Evolutionary conservation across 129 eudicot genomes (phyloP), one percentile per base, ranked within the genome.

Genomic region (Kitagawia praeruptora): DNA sequence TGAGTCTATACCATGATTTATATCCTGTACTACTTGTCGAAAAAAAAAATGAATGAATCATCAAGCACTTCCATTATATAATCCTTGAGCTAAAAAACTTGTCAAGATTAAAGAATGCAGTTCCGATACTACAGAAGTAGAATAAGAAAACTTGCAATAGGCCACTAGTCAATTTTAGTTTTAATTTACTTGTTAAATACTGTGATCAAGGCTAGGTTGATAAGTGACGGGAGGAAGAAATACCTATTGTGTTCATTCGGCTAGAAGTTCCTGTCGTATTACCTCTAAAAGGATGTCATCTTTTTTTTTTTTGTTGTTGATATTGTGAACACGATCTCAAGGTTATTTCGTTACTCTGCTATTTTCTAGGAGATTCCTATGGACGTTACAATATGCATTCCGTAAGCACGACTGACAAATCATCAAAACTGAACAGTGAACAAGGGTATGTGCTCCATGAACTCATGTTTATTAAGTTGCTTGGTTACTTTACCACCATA

Each of bases 301-400:
- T 8, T 79, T 2, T 71, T 9, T 13, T 56, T 56, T 56, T 42
- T 40, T 40, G 6, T 8, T 44, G 11, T 46, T 46, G 15, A 10
- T 2, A 8, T 23, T 3, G 34, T 58, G 14, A 58, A 58, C 13
- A 58, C 31, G 9, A 61, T 2, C 15, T 61, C 69, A n/a, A 11
- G 19, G 11, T 46, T 34, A 58, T 28, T 19, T 2, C 6, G 9
- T 63, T 31, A 67, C 28, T 56, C 12, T 63, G 5, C 37, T 6
- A 28, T 23, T 28, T 80, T 41, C 71, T 28, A 88, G 92, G 89
- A 49, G 91, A 83, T 83, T 89, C 97, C 23, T 87, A 81, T 80
- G 93, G 85, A 78, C 84, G 74, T 45, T 87, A 85, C 83, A 87
- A 81, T 77, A 46, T 89, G 79, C 86, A 81, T 79, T 81, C 91